Evolutionary conservation across 2,329 filamentous ascomycete genomes (phyloP).

Genomic region (Ilyonectria sp.): DNA sequence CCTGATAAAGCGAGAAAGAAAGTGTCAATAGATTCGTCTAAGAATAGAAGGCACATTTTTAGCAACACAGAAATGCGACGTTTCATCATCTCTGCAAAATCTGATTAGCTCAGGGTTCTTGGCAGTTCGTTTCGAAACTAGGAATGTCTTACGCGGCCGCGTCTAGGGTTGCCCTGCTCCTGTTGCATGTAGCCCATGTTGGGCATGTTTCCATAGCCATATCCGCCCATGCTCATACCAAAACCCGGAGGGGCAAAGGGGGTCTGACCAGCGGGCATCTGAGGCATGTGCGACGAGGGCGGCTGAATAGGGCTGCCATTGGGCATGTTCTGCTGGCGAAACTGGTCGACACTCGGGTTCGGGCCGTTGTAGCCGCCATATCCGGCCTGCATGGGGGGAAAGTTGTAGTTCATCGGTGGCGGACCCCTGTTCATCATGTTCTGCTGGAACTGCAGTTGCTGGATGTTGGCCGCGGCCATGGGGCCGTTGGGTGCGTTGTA

Average conservation of each 20-base stretch:
- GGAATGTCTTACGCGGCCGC: constrained; percentile 69
- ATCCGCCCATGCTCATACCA: constrained; percentile 62
- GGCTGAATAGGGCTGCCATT: constrained; percentile 68
- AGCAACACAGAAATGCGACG: constrained; percentile 25
- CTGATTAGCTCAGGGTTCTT: constrained; percentile 44
- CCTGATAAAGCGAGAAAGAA: constrained; percentile 38
- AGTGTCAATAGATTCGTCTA: constrained; percentile 39
- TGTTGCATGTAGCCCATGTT: constrained; percentile 67
- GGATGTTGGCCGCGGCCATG: constrained; percentile 63
- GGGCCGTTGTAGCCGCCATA: constrained; percentile 68
- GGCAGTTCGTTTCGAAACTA: constrained; percentile 30
- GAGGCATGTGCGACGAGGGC: constrained; percentile 57
- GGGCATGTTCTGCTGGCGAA: constrained; percentile 65
- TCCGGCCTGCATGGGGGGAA: constrained; percentile 68
- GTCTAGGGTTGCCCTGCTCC: constrained; percentile 69
- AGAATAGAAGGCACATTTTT: constrained; percentile 30
- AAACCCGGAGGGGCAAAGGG: constrained; percentile 67
- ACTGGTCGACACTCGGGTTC: constrained; percentile 68
- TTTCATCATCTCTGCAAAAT: constrained; percentile 48
- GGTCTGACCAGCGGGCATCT: constrained; percentile 60
- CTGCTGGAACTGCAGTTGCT: constrained; percentile 73
- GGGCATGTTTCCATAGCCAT: constrained; percentile 62
- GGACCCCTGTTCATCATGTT: constrained; percentile 68
- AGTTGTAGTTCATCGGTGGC: constrained; percentile 71
- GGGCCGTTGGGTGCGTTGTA: constrained; percentile 63